Evolutionary conservation across 495 filamentous ascomycete genomes (phyloP).

Genomic region (Tuber borchii): DNA sequence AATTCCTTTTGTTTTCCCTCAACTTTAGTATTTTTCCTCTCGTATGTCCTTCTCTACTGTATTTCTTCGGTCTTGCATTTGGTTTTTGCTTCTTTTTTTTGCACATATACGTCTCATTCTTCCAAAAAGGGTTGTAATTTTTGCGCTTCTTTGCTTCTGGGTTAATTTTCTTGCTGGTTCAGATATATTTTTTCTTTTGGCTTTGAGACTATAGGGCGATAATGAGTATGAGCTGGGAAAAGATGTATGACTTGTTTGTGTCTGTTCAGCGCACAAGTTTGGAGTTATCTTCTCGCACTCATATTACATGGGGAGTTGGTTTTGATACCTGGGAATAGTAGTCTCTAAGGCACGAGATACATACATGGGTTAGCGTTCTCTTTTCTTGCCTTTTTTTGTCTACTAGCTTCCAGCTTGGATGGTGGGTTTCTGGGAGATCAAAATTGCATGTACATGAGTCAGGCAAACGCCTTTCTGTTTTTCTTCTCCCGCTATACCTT

Average conservation of each 20-base stretch:
- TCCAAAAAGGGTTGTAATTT: conserved; percentile 39
- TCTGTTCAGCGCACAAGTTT: neutral
- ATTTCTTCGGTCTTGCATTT: conserved; percentile 26
- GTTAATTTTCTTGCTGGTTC: conserved; percentile 10
- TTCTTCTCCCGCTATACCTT: neutral
- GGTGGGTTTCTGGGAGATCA: conserved; percentile 6
- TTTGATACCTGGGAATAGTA: conserved; percentile 10
- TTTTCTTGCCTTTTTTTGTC: conserved; percentile 17
- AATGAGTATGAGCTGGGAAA: conserved; percentile 10
- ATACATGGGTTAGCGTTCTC: conserved; percentile 13
- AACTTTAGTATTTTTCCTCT: conserved; percentile 19
- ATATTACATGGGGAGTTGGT: conserved; percentile 10
- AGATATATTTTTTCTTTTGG: conserved; percentile 20
- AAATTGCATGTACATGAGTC: conserved; percentile 1
- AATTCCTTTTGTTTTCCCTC: conserved; percentile 30
- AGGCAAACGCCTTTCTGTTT: neutral
- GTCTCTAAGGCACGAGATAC: neutral
- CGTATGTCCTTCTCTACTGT: conserved; percentile 27
- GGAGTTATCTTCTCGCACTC: conserved; percentile 19
- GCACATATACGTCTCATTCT: conserved; percentile 14
- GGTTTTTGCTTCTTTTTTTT: conserved; percentile 25
- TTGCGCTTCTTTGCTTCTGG: conserved; percentile 23
- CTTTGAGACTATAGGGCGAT: conserved; percentile 18
- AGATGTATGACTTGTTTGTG: conserved; percentile 14
- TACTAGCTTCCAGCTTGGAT: conserved; percentile 21